Evolutionary conservation across 2,329 filamentous ascomycete genomes (phyloP).

Genomic region (Colletotrichum falcatum): DNA sequence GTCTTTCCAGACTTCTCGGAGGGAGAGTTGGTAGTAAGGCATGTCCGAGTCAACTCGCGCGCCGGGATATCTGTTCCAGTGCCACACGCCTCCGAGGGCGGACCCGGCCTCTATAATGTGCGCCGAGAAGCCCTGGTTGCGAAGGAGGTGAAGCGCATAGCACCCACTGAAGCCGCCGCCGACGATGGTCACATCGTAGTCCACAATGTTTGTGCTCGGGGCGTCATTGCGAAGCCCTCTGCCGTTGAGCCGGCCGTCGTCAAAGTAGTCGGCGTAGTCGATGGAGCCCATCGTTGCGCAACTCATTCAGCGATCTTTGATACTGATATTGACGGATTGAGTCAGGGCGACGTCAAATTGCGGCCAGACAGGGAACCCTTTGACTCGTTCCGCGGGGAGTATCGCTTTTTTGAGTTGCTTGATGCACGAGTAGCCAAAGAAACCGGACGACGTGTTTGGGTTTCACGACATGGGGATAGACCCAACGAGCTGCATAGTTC

Average conservation of each 20-base stretch:
- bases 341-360: not conserved
- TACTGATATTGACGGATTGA: not conserved
- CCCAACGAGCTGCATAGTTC: constrained; percentile 4
- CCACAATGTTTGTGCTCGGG: constrained; percentile 5
- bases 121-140: constrained; percentile 50
- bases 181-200: constrained; percentile 44
- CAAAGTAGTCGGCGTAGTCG: constrained; percentile 4
- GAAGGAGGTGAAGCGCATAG: constrained; percentile 51
- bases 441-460: constrained; percentile 1
- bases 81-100: constrained; percentile 57
- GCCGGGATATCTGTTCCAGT: constrained; percentile 58
- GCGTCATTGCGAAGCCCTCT: no score
- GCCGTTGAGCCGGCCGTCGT: constrained; percentile 1
- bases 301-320: constrained; percentile 17
- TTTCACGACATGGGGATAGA: constrained; percentile 2
- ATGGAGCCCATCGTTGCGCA: constrained; percentile 20
- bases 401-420: constrained; percentile 9
- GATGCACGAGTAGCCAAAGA: not conserved
- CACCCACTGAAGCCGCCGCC: constrained; percentile 46
- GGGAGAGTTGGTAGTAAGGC: constrained; percentile 52
- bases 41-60: constrained; percentile 54
- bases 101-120: constrained; percentile 54
- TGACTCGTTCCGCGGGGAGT: not conserved
- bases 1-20: constrained; percentile 54
- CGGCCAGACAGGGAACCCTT: not conserved